Conservation (phyloP, 2,329 filamentous ascomycete genomes). For the Penicillium decumbens region DNA sequence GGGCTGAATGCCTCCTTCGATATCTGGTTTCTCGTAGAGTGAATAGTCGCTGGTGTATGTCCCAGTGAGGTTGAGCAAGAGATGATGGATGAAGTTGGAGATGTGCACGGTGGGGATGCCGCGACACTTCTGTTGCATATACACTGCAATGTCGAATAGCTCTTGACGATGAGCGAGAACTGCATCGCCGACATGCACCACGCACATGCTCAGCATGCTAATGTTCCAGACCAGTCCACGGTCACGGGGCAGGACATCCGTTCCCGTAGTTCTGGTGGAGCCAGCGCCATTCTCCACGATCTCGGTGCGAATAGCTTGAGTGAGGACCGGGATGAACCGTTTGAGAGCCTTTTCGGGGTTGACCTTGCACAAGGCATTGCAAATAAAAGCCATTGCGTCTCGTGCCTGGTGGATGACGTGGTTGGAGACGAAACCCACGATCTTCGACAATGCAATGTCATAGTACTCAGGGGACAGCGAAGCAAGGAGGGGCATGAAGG, state of each 20-base stretch:
- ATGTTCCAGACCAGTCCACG: constrained; percentile 93
- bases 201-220: constrained; percentile 95
- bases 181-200: constrained; percentile 88
- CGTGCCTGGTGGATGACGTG: constrained; percentile 96
- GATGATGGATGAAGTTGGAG: constrained; percentile 95
- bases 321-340: constrained; percentile 82
- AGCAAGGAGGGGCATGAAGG: constrained; percentile 83
- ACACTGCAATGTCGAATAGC: constrained; percentile 82
- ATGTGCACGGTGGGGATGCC: constrained; percentile 93
- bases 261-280: constrained; percentile 87
- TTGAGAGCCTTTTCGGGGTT: constrained; percentile 90
- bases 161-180: constrained; percentile 85
- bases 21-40: constrained; percentile 74
- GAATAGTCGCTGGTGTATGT: constrained; percentile 89
- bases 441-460: constrained; percentile 84
- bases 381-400: constrained; percentile 98
- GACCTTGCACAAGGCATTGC: constrained; percentile 92
- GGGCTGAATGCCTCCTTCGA: constrained; percentile 66
- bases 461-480: constrained; percentile 90
- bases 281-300: constrained; percentile 96
- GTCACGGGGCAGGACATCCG: constrained; percentile 88
- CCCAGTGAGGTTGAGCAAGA: constrained; percentile 87
- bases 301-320: constrained; percentile 88
- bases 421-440: constrained; percentile 82
- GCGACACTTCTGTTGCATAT: constrained; percentile 94